Conservation (phyloP, 768 basidiomycete species). For the Mrakia gelida region DNA sequence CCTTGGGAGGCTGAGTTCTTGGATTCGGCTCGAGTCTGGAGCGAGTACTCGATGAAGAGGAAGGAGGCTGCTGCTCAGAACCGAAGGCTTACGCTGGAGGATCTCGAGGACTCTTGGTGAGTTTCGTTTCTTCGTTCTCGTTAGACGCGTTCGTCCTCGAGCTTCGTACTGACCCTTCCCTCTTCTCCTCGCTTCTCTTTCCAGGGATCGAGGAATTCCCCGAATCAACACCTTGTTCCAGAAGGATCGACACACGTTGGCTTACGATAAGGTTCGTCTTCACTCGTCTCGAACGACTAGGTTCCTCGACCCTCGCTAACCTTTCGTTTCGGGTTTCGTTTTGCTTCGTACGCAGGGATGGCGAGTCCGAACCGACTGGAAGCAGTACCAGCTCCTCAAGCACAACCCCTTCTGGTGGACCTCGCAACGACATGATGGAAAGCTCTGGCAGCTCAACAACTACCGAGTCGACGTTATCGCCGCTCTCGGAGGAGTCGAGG, state of each 20-base stretch:
- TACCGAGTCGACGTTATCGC: conserved; percentile 98
- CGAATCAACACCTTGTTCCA: conserved; percentile 99
- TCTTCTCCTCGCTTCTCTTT: not conserved
- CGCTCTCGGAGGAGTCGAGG: conserved; percentile 85
- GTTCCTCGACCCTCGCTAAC: not conserved
- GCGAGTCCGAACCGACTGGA: conserved; percentile 97
- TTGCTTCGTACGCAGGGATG: conserved; percentile 55
- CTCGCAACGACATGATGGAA: conserved; percentile 90
- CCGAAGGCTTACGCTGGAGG: conserved; percentile 90
- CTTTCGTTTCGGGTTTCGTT: not conserved
- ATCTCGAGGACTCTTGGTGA: conserved; percentile 91
- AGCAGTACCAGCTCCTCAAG: conserved; percentile 85
- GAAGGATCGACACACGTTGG: conserved; percentile 74
- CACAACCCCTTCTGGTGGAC: conserved; percentile 99
- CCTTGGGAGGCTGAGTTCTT: conserved; percentile 98
- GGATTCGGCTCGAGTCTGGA: conserved; percentile 98
- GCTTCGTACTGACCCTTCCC: not conserved
- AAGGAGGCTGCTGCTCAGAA: conserved; percentile 99
- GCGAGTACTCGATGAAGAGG: conserved; percentile 97
- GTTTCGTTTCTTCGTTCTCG: not conserved
- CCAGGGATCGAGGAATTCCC: conserved; percentile 48
- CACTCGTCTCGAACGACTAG: not conserved
- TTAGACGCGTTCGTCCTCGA: not conserved
- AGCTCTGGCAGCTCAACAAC: conserved; percentile 95
- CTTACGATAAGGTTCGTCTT: conserved; percentile 69